These are phyloP conservation scores for Cordyceps sp. DNA, from an alignment of 2,329 filamentous ascomycete species.

Conservation along the genomic window DNA sequence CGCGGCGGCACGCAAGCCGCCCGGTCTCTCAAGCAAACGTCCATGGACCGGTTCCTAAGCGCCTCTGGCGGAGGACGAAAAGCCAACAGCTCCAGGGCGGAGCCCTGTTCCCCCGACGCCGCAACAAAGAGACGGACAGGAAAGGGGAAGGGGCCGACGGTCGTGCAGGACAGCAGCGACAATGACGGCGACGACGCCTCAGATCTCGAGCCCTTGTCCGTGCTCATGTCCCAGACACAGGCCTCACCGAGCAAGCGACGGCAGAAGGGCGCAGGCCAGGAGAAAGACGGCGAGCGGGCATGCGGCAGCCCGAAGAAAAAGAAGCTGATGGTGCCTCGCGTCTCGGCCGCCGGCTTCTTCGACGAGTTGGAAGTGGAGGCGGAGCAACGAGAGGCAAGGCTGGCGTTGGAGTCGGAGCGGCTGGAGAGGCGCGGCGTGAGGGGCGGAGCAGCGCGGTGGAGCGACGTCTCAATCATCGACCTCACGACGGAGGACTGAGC, in stretches of 20 bases:
- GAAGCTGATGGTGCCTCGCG: slow-evolving; percentile 20
- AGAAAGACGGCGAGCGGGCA: too few relatives aligned
- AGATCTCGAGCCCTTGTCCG: slow-evolving; percentile 2
- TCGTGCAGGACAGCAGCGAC: background rate
- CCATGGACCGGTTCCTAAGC: slow-evolving; percentile 12
- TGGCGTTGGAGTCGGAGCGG: slow-evolving; percentile 7
- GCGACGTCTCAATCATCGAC: slow-evolving; percentile 17
- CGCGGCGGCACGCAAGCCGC: slow-evolving; percentile 3
- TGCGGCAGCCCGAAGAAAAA: slow-evolving; percentile 17
- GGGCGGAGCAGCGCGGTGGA: slow-evolving; percentile 10
- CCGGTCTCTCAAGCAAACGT: slow-evolving; percentile 14
- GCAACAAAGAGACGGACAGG: too few relatives aligned
- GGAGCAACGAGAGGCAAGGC: slow-evolving; percentile 9
- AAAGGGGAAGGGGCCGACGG: background rate
- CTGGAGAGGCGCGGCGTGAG: slow-evolving; percentile 5
- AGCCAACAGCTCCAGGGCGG: background rate
- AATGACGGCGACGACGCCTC: slow-evolving; percentile 6
- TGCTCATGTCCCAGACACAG: background rate
- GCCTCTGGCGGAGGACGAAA: background rate
- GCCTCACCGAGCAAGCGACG: slow-evolving; percentile 1
- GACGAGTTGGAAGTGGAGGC: slow-evolving; percentile 12
- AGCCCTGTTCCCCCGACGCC: too few relatives aligned
- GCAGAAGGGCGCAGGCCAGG: slow-evolving; percentile 1
- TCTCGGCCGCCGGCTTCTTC: slow-evolving; percentile 21
- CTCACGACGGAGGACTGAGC: too few relatives aligned